Conservation (phyloP, 768 basidiomycete genomes). For the Suillus lakei region DNA sequence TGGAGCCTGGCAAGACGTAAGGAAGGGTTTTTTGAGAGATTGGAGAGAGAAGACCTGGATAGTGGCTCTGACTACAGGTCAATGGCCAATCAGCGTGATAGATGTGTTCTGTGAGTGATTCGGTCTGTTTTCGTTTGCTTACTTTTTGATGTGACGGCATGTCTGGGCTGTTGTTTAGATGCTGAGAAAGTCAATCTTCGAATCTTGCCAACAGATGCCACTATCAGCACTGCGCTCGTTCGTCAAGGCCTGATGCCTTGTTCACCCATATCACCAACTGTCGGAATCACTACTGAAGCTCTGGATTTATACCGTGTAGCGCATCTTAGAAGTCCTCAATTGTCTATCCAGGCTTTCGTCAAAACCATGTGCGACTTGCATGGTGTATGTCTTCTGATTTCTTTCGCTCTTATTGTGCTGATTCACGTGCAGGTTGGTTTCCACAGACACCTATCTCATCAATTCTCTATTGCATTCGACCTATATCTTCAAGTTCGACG, state of each 20-base stretch:
- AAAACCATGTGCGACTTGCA: not conserved
- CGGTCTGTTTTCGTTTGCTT: no score
- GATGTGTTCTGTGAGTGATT: constrained; percentile 9
- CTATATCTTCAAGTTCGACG: constrained; percentile 28
- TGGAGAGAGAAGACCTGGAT: not conserved
- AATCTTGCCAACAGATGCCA: not conserved
- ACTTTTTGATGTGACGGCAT: no score
- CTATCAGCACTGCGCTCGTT: not conserved
- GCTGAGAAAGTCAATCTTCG: not conserved
- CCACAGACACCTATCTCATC: constrained; percentile 14
- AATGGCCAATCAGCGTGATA: constrained; percentile 1
- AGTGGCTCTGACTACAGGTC: not conserved
- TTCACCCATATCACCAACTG: not conserved
- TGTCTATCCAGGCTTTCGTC: not conserved
- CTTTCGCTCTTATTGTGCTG: no score
- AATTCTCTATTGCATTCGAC: constrained; percentile 32
- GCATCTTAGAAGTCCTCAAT: not conserved
- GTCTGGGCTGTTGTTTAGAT: constrained; percentile 2
- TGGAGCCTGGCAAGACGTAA: constrained; percentile 9
- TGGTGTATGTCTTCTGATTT: not conserved
- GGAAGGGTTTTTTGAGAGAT: not conserved
- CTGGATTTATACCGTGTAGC: not conserved
- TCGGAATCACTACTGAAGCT: not conserved
- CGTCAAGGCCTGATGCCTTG: not conserved
- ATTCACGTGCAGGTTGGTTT: constrained; percentile 8